phyloP scores from a whole-genome alignment of 768 basidiomycete genomes.

The Cubamyces sp. region DNA sequence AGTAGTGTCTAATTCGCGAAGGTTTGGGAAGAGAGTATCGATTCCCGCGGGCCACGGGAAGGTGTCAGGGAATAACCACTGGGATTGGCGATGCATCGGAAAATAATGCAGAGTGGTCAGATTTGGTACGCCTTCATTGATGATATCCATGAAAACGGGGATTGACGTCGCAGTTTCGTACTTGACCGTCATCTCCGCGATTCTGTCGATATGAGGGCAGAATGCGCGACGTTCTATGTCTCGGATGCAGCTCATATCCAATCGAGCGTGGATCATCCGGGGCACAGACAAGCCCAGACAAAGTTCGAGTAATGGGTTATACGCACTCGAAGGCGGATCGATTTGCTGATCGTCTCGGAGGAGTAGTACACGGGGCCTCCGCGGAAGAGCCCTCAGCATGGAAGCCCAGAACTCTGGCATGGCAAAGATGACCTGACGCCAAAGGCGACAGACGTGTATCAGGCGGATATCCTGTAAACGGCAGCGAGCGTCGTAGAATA shows the following conservation, averaged over 20 bases:
- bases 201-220: not conserved
- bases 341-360: not conserved
- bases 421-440: not conserved
- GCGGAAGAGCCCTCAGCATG: not conserved
- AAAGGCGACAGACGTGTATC: not conserved
- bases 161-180: not conserved
- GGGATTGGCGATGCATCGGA: not conserved
- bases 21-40: not conserved
- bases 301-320: not conserved
- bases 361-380: not conserved
- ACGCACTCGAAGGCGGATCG: not conserved
- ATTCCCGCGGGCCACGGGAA: not conserved
- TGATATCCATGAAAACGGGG: not conserved
- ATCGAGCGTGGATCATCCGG: not conserved
- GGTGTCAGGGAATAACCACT: too few species aligned
- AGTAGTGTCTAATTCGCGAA: not conserved
- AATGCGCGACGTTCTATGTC: not conserved
- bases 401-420: slow-evolving; percentile 6
- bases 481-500: not conserved
- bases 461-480: not conserved
- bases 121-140: not conserved
- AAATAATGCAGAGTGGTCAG: not conserved
- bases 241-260: not conserved
- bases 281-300: not conserved
- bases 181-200: not conserved